Evolutionary conservation across 1,139 yeast genomes (phyloP), one percentile per base, ranked within the genome.

Genomic region (Yamadazyma kanchanaburiensis): DNA sequence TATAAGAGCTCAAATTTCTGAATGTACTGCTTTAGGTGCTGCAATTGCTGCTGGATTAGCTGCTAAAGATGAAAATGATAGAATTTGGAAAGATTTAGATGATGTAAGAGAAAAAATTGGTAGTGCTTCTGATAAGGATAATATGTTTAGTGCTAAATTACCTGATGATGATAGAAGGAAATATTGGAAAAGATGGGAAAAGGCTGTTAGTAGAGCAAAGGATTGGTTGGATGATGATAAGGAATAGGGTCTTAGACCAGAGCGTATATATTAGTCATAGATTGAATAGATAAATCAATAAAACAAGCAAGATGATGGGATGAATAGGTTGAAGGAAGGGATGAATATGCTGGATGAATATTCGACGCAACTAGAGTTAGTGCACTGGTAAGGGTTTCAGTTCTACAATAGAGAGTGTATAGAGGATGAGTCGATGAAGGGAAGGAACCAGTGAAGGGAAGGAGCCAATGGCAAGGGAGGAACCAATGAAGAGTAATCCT

Each of bases 11-110:
- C 73, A 77, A 18, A 84, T 83, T 55, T 66, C 87, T 21, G 97
- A 89, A 60, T 88, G 96, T 54, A 89, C 97, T 4, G 96, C 97
- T 1, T 70, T 89, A 40, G 97, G 97, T 16, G 95, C 96, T 9
- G 96, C 96, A 9, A 85, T 89, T 47, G 96, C 96, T 13, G 95
- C 97, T 3, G 96, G 96, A 9, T 64, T 88, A 47, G 80, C 89
- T 2, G 65, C 67, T 39, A 60, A 74, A 45, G 67, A 74, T 37
- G 76, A 64, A 28, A 64, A 71, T 22, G 77, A 83, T 37, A 71
- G 84, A 32, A 57, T 87, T 30, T 89, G 96, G 96, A 71, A 68
- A 39, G 74, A 78, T 45, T 64, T 87, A 37, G 82, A 77, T 37
- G 95, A 87, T 41, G 84, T 70, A 12, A 46, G 53, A 13, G 61